phyloP scores from a whole-genome alignment of 345 rosid species.

The Angophora floribunda region DNA sequence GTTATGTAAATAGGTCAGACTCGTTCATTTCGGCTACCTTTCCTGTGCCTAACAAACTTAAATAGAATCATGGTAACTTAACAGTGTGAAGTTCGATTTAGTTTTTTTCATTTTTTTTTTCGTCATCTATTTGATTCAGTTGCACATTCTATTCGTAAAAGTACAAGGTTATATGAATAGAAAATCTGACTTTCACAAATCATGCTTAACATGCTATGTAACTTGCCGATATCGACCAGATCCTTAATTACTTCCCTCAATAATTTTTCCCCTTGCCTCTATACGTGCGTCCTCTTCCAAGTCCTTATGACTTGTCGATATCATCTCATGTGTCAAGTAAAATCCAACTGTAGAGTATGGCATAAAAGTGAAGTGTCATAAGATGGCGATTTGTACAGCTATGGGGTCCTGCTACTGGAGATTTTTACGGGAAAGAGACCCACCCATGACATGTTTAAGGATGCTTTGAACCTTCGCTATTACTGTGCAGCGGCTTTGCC shows the following conservation, averaged over 20 bases:
- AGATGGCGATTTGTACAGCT: background rate
- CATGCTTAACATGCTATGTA: background rate
- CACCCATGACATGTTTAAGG: no score
- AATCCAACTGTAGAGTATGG: slow-evolving; percentile 1
- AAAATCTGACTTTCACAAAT: background rate
- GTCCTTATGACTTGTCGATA: background rate
- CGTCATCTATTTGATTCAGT: background rate
- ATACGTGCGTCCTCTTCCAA: background rate
- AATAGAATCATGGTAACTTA: background rate
- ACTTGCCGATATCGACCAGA: background rate
- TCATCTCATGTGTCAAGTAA: background rate
- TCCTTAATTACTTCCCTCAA: no score
- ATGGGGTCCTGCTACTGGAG: background rate
- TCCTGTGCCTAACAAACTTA: no score
- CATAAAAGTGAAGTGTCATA: background rate
- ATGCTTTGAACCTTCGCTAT: no score
- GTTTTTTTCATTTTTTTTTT: background rate
- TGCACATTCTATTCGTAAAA: background rate
- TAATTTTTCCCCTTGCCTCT: background rate
- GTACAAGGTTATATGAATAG: background rate
- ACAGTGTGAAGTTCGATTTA: background rate
- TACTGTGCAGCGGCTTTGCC: no score
- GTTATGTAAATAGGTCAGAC: background rate
- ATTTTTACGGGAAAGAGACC: no score
- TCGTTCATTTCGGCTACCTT: background rate